Evolutionary conservation across 148 eudicot species (phyloP).

Genomic region (Chenopodium berlandieri): DNA sequence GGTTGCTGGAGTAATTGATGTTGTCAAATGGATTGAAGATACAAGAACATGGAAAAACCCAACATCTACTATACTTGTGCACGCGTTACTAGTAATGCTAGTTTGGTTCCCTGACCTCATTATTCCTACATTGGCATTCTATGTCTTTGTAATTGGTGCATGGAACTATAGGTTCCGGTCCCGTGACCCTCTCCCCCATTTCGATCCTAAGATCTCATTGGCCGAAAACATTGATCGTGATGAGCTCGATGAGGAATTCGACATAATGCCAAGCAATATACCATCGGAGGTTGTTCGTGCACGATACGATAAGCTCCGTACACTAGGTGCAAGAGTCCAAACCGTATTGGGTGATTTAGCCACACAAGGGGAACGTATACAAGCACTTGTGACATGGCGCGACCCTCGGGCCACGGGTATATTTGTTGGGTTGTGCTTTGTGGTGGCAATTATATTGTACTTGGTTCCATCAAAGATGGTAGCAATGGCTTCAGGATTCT

Average conservation of each 20-base stretch:
- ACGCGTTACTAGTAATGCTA: conserved; percentile 74
- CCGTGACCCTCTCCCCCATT: conserved; percentile 56
- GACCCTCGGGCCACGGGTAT: conserved; percentile 94
- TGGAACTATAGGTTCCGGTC: conserved; percentile 83
- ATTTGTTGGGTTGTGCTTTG: conserved; percentile 69
- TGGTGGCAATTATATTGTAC: conserved; percentile 69
- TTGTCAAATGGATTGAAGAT: conserved; percentile 76
- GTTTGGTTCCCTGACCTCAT: conserved; percentile 96
- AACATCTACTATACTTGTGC: conserved; percentile 80
- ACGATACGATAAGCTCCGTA: conserved; percentile 80
- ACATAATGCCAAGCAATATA: conserved; percentile 54
- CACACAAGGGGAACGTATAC: conserved; percentile 79
- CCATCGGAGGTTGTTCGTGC: conserved; percentile 56
- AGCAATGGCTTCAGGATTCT: conserved; percentile 86
- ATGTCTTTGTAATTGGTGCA: conserved; percentile 65
- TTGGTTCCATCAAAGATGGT: conserved; percentile 87
- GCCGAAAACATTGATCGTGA: conserved; percentile 70
- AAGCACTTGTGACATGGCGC: conserved; percentile 79
- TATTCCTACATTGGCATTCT: conserved; percentile 75
- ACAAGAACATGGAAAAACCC: conserved; percentile 91
- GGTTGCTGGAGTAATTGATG: conserved; percentile 60
- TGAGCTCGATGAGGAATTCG: conserved; percentile 92
- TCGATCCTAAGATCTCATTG: conserved; percentile 73
- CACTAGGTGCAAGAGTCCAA: conserved; percentile 73
- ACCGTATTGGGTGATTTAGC: conserved; percentile 70